Percentiles rank a stretch among this genome's conserved stretches.
Conservation (phyloP, 495 filamentous ascomycete genomes). For the Penicillium fimorum region DNA sequence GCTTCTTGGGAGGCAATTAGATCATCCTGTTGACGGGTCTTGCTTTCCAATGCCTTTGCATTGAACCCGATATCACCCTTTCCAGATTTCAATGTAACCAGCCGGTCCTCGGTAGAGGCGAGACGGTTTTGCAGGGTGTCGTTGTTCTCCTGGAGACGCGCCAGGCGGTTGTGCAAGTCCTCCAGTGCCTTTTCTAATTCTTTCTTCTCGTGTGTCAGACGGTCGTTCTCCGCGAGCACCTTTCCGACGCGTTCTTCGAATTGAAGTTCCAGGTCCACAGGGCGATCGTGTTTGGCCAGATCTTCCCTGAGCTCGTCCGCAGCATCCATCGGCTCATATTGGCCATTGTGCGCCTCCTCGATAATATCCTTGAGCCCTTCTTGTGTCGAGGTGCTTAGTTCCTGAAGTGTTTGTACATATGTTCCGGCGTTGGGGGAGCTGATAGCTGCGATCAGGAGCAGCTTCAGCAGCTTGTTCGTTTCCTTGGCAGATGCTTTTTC, state of each 20-base stretch:
- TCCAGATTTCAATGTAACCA: slow-evolving; percentile 44
- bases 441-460: slow-evolving; percentile 62
- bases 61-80: slow-evolving; percentile 46
- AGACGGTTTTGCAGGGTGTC: slow-evolving; percentile 49
- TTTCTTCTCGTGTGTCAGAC: slow-evolving; percentile 51
- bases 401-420: slow-evolving; percentile 54
- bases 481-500: slow-evolving; percentile 42
- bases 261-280: slow-evolving; percentile 49
- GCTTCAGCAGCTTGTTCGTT: slow-evolving; percentile 58
- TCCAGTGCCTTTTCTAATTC: slow-evolving; percentile 51
- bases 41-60: slow-evolving; percentile 46
- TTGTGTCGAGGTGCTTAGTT: slow-evolving; percentile 45
- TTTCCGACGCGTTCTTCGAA: slow-evolving; percentile 56
- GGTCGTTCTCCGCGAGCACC: slow-evolving; percentile 49
- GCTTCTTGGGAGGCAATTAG: slow-evolving; percentile 58
- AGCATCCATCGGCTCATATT: slow-evolving; percentile 35
- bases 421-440: slow-evolving; percentile 52
- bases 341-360: slow-evolving; percentile 46
- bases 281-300: slow-evolving; percentile 31
- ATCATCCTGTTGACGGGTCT: slow-evolving; percentile 53
- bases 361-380: slow-evolving; percentile 50
- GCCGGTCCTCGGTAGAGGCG: slow-evolving; percentile 47
- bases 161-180: slow-evolving; percentile 56
- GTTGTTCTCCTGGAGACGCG: slow-evolving; percentile 57
- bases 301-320: slow-evolving; percentile 41